Base-by-base conservation (phyloP, 495 filamentous ascomycete species). In the Cetradonia linearis region DNA sequence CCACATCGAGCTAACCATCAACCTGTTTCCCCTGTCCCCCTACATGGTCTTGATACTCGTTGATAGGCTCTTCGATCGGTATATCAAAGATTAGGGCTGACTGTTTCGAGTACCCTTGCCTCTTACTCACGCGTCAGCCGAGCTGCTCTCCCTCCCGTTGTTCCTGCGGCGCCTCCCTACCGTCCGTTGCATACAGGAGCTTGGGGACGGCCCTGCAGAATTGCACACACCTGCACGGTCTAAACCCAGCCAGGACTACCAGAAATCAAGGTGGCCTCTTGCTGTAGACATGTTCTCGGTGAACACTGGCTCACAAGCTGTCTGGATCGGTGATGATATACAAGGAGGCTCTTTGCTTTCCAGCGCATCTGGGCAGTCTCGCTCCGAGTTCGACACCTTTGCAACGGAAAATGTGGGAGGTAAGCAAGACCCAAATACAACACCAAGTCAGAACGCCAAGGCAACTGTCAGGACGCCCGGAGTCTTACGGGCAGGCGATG, bases 311-410 rank as follows among this genome's bases (percentile, higher is more conserved):
- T 6, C 37, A 38, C 59, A 59, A 55, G 63, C 58, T 36, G 30
- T 59, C 49, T 65, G 63, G 63, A 47, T 48, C 16, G 59, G 55
- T n/a, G 63, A 65, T 44, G 59, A 62, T 40, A 34, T 25, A 46
- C 63, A 58, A 11, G 55, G 56, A 40, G 59, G 40, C 11, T 62
- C 59, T 47, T 31, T 58, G n/a, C 37, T 44, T 2, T 50, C 59
- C 9, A 58, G 54, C 42, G 36, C 48, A 36, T 55, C 63, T 8
- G 63, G 56, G 5, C 54, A 23, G 5, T 40, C 59, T 28, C 13
- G 55, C n/a, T 55, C 56, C 14, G 58, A 62, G 7, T 56, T 65
- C 20, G 55, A 65, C 2, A 55, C 36, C 14, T 65, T 65, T 14
- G 48, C 59, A 7, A 36, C 59, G 25, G 59, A 62, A 50, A 59